Percentiles rank a stretch among this genome's conserved stretches.
These are phyloP conservation scores for Bipolaris sorokiniana DNA, from an alignment of 2,329 filamentous ascomycete genomes.

Conservation along the genomic window DNA sequence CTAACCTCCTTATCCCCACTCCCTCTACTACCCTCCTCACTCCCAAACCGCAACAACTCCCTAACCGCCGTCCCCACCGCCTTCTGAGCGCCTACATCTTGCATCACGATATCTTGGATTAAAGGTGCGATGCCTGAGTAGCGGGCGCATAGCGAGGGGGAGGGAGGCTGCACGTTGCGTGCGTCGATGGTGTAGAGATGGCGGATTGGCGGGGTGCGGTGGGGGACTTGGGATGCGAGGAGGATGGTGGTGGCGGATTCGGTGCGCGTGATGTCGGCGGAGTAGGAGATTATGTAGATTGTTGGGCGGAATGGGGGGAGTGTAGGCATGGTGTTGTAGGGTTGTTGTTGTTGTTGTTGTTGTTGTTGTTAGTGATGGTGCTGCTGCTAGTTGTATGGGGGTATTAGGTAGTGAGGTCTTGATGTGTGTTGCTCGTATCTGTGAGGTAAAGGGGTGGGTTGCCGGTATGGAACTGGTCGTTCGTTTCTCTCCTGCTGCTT, in stretches of 20 bases:
- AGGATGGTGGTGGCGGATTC: slow-evolving; percentile 9
- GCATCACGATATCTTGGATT: slow-evolving; percentile 33
- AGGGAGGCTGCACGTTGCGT: slow-evolving; percentile 20
- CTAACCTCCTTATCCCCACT: slow-evolving; percentile 12
- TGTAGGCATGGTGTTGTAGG: background rate
- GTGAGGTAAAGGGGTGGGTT: background rate
- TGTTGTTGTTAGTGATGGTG: background rate
- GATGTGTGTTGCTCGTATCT: background rate
- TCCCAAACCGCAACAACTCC: slow-evolving; percentile 18
- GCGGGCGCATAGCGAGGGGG: slow-evolving; percentile 14
- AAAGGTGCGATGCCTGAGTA: slow-evolving; percentile 33
- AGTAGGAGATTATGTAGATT: slow-evolving; percentile 36
- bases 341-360: background rate
- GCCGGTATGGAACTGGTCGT: background rate
- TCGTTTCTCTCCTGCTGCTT: background rate
- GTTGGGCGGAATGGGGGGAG: slow-evolving; percentile 8
- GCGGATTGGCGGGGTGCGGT: slow-evolving; percentile 14
- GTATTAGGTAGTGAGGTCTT: background rate
- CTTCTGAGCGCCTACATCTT: slow-evolving; percentile 20
- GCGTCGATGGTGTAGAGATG: slow-evolving; percentile 38
- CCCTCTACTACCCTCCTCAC: slow-evolving; percentile 1
- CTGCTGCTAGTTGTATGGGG: slow-evolving; percentile 1
- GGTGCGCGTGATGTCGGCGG: slow-evolving; percentile 11
- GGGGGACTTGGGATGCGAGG: slow-evolving; percentile 23
- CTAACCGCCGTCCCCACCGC: slow-evolving; percentile 20